Base-by-base conservation (phyloP, 805 yeast species). In the Zygotorulaspora danielsina region DNA sequence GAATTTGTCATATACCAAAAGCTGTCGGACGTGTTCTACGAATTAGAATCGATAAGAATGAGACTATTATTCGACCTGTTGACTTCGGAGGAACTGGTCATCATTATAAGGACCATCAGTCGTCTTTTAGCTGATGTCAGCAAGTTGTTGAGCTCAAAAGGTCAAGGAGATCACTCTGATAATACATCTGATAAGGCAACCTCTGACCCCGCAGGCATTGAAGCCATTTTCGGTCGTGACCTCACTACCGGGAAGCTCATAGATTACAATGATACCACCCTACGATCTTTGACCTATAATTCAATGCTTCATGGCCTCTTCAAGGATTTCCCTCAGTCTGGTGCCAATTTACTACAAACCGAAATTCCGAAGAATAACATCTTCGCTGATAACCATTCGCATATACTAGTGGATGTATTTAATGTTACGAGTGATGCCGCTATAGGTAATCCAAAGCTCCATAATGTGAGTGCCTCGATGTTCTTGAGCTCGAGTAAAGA, bases 361-460 rank as follows among this genome's bases (percentile, higher is more conserved):
- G 59, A 58, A n/a, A 79, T 84, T 2, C 59, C 63, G 11, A 65
- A 67, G 19, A 70, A 72, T 49, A 59, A 65, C 27, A 70, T 70
- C 42, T 76, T 79, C 48, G 62, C 63, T 31, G 69, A 70, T 24
- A 72, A 72, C 4, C 70, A 75, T 3, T 67, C 70, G 0, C 88
- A 84, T 57, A 76, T 86, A 40, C 61, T 85, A 58, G 85, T 84
- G 32, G 93, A 84, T 57, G 81, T 85, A 60, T 79, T 80, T 54
- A 73, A 84, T 28, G 85, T 84, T 26, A 64, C 69, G 13, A 75
- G 77, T 21, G 77, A 77, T 32, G 71, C 84, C 2, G 71, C 83
- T 0, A 67, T 67, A 18, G 66, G 76, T 48, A 71, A 74, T 41
- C 88, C 88, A 17, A 74, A 76, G 38, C 85, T 84, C 2, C 71